Evolutionary conservation across 352 stramenopile genomes (phyloP), one percentile per base, ranked within the genome.

Genomic region (Pythium guiyangense): DNA sequence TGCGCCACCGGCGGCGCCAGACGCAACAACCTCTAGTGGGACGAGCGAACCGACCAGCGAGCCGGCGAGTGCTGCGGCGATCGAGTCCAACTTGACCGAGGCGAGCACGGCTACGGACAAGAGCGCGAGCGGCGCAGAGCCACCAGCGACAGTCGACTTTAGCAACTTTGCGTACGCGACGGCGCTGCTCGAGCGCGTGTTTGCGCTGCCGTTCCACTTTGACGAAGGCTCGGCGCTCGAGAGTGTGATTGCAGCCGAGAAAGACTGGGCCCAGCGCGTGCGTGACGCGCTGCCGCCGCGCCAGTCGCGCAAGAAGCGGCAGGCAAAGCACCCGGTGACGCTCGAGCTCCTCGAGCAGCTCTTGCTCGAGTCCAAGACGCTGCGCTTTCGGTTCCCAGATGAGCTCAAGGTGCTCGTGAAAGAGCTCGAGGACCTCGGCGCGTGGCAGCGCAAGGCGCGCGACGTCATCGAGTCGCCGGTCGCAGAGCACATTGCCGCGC

Each of bases 251-350:
- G 61, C 80, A 37, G 46, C 53, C 26, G 83, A 92, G 31, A 85
- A 78, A 42, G 55, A 69, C 4, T 96, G 86, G 86, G 63, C 80
- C 18, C 66, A 84, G 31, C 71, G 81, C 26, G 86, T 94, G 45
- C 74, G 73, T n/a, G 79, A 90, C 27, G 83, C 81, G 11, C 74
- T 94, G 15, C 84, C 84, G 20, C 81, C 82, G 26, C 74, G 84
- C 4, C 84, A 92, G 51, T 94, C 84, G 8, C 67, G 84, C 9
- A 94, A 94, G 48, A 92, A 90, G 27, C 78, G 84, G 8, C 64
- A 88, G 54, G 62, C 70, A 2, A 90, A 88, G 49, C 61, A 89
- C 17, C 50, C 63, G 2, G 88, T 90, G 18, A 88, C 74, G 11
- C 66, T 82, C 17, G 75, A 77, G 4, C 69, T 89, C 29, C 56